Percentiles rank a stretch among this genome's conserved stretches.
Conservation (phyloP, 768 basidiomycete genomes). For the Amanita jacksonii region DNA sequence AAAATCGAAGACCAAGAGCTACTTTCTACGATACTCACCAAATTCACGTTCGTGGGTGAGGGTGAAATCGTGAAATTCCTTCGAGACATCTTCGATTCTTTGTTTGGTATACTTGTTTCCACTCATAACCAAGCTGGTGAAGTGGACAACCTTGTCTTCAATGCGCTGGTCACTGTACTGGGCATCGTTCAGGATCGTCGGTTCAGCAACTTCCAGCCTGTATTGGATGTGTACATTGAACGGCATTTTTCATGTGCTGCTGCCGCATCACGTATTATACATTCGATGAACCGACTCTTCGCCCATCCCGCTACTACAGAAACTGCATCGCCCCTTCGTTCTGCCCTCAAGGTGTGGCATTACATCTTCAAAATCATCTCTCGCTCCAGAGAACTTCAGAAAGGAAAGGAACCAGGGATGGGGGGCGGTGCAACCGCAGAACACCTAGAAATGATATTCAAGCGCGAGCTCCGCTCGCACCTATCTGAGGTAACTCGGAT, state of each 20-base stretch:
- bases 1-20: constrained; percentile 51
- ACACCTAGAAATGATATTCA: constrained; percentile 78
- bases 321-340: constrained; percentile 69
- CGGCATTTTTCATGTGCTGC: constrained; percentile 75
- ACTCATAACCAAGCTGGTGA: constrained; percentile 63
- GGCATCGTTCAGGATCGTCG: constrained; percentile 90
- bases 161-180: constrained; percentile 83
- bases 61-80: constrained; percentile 92
- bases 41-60: constrained; percentile 90
- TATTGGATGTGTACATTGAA: constrained; percentile 89
- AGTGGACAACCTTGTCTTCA: constrained; percentile 82
- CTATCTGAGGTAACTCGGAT: constrained; percentile 76
- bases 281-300: constrained; percentile 79
- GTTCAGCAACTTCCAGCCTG: constrained; percentile 91
- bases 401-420: constrained; percentile 68
- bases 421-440: constrained; percentile 77
- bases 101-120: constrained; percentile 84
- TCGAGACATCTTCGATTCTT: constrained; percentile 83
- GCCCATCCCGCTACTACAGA: constrained; percentile 62
- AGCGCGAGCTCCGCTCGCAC: constrained; percentile 70
- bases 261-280: constrained; percentile 78
- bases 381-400: constrained; percentile 82
- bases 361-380: constrained; percentile 94
- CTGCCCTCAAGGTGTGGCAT: constrained; percentile 94
- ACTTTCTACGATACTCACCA: constrained; percentile 62